A percentile compares a stretch with the other conserved stretches of the same genome.
Evolutionary conservation across 1,284 basidiomycete species (phyloP).

Genomic region (Ustilago shanxiensis): DNA sequence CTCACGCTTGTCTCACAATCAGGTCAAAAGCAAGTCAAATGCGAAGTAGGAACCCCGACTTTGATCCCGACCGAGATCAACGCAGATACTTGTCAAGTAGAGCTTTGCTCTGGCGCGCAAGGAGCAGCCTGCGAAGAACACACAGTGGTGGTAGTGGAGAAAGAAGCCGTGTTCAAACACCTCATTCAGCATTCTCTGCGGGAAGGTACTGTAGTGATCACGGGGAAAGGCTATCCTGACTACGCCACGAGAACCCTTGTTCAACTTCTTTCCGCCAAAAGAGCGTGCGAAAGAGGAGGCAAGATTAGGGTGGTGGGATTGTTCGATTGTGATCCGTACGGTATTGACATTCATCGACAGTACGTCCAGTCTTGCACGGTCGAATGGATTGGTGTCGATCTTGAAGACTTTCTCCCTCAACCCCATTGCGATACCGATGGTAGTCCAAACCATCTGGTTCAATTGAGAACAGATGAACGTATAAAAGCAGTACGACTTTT

Average conservation of each 20-base stretch:
- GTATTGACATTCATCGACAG: conserved; percentile 52
- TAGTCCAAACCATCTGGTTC: background rate
- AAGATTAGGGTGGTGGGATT: conserved; percentile 13
- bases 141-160: conserved; percentile 62
- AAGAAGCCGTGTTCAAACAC: conserved; percentile 56
- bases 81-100: conserved; percentile 5
- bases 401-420: conserved; percentile 14
- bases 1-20: conserved; percentile 17
- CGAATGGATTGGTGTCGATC: conserved; percentile 34
- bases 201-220: conserved; percentile 7
- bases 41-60: background rate
- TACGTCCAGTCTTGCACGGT: conserved; percentile 1
- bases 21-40: background rate
- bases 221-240: conserved; percentile 64
- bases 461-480: conserved; percentile 37
- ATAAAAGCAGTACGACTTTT: conserved; percentile 41
- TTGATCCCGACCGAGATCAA: conserved; percentile 26
- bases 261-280: background rate
- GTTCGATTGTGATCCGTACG: conserved; percentile 55
- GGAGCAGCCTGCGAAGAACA: background rate
- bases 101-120: background rate
- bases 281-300: background rate
- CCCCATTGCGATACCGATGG: background rate
- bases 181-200: conserved; percentile 20
- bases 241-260: conserved; percentile 43